Conservation (phyloP, 257 asterid species). For the Forsythia suspensa region DNA sequence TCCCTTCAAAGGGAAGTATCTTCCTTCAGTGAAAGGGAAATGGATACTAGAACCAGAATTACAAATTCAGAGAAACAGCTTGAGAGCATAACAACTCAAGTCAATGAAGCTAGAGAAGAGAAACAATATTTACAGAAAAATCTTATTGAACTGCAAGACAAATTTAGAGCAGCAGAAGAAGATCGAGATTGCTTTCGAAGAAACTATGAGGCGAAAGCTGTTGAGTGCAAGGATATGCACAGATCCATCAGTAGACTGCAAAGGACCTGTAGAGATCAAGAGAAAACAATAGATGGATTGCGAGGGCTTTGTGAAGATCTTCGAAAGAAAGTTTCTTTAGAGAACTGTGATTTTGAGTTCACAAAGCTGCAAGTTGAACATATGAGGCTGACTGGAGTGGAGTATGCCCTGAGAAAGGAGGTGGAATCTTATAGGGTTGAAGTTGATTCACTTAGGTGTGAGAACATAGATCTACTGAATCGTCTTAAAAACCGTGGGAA, state of each 20-base stretch:
- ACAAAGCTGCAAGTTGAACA: constrained; percentile 74
- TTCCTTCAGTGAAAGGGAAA: constrained; percentile 67
- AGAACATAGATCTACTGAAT: constrained; percentile 75
- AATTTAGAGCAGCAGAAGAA: constrained; percentile 63
- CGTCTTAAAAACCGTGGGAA: constrained; percentile 68
- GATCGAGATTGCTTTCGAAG: constrained; percentile 63
- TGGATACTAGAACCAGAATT: constrained; percentile 44
- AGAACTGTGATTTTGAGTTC: constrained; percentile 50
- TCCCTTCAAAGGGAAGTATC: constrained; percentile 85
- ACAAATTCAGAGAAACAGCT: constrained; percentile 63
- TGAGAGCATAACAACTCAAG: constrained; percentile 45
- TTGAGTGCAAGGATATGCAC: constrained; percentile 89
- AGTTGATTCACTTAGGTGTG: constrained; percentile 78
- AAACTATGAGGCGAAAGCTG: constrained; percentile 70
- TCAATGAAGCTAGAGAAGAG: constrained; percentile 58
- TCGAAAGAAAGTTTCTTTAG: constrained; percentile 52
- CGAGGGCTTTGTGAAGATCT: constrained; percentile 77
- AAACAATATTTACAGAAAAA: constrained; percentile 52
- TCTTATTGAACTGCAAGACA: constrained; percentile 60
- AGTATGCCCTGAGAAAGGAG: constrained; percentile 89
- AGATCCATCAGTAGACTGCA: constrained; percentile 74
- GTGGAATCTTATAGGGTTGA: constrained; percentile 69
- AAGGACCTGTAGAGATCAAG: constrained; percentile 83
- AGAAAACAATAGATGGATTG: constrained; percentile 84
- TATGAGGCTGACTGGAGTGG: constrained; percentile 81